A percentile compares a stretch with the other conserved stretches of the same genome.
Conservation (phyloP, 192 early-diverging fungal species). For the Mortierella alpina region DNA sequence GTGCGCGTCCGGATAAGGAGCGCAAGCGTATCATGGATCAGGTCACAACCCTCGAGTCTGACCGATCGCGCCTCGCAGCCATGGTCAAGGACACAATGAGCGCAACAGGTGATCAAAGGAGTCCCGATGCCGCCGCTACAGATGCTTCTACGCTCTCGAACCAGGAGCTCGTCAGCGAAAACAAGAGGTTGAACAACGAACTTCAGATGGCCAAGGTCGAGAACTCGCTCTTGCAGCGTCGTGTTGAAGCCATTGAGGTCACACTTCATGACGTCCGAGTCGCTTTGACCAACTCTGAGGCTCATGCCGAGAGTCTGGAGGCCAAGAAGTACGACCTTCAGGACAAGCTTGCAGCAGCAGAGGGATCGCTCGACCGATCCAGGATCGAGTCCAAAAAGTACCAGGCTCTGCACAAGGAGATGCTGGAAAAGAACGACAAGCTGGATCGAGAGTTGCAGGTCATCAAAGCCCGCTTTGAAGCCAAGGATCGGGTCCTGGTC, state of each 20-base stretch:
- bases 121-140: background rate
- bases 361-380: constrained; percentile 40
- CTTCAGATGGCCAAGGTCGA: constrained; percentile 49
- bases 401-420: constrained; percentile 50
- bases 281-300: constrained; percentile 45
- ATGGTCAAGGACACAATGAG: constrained; percentile 51
- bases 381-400: constrained; percentile 48
- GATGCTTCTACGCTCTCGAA: constrained; percentile 33
- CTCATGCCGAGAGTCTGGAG: constrained; percentile 52
- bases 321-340: constrained; percentile 51
- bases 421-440: constrained; percentile 46
- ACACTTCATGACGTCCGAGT: constrained; percentile 51
- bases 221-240: constrained; percentile 46
- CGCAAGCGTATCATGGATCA: constrained; percentile 51
- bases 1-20: constrained; percentile 45
- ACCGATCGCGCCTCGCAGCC: constrained; percentile 47
- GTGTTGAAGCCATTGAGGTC: constrained; percentile 46
- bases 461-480: constrained; percentile 47
- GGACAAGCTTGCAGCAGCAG: constrained; percentile 45
- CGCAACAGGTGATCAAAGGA: constrained; percentile 5
- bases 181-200: constrained; percentile 33
- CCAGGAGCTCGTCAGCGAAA: constrained; percentile 39
- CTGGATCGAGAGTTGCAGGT: constrained; percentile 47
- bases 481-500: constrained; percentile 50
- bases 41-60: constrained; percentile 40